phyloP scores from a whole-genome alignment of 768 basidiomycete genomes.

The Collybiopsis luxurians region DNA sequence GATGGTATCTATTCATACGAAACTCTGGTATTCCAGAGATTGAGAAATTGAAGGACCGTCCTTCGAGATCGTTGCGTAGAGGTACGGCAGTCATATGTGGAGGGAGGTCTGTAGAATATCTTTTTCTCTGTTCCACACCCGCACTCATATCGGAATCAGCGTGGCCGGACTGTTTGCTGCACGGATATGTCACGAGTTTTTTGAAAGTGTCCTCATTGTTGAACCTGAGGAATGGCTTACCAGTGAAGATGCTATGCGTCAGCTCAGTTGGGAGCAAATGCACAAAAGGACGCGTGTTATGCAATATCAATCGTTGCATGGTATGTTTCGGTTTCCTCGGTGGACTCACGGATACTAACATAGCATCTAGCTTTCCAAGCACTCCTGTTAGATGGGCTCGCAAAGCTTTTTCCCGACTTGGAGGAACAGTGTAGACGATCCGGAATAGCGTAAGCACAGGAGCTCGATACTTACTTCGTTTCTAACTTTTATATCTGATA shows the following conservation, averaged over 20 bases:
- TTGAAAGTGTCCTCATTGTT: conserved; percentile 24
- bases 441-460: conserved; percentile 13
- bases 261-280: not conserved
- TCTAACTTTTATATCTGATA: not conserved
- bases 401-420: conserved; percentile 17
- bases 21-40: conserved; percentile 1
- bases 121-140: not conserved
- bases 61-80: not conserved
- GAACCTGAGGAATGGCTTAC: conserved; percentile 22
- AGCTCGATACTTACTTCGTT: not conserved
- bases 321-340: not conserved
- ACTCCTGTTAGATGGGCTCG: conserved; percentile 6
- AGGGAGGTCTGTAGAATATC: conserved; percentile 16
- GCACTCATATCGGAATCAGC: conserved; percentile 8
- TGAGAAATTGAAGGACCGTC: not conserved
- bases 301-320: conserved; percentile 15
- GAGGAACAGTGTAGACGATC: conserved; percentile 10
- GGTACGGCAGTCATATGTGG: conserved; percentile 23
- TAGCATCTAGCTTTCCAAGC: not conserved
- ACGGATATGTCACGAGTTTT: conserved; percentile 23
- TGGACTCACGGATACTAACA: not conserved
- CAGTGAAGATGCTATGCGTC: conserved; percentile 9
- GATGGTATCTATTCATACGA: not conserved
- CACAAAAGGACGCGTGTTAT: conserved; percentile 13
- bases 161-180: conserved; percentile 23